A percentile compares a stretch with the other conserved stretches of the same genome.
These are phyloP conservation scores for Raffaelea ambrosiae DNA, from an alignment of 2,329 filamentous ascomycete genomes.

Conservation along the genomic window DNA sequence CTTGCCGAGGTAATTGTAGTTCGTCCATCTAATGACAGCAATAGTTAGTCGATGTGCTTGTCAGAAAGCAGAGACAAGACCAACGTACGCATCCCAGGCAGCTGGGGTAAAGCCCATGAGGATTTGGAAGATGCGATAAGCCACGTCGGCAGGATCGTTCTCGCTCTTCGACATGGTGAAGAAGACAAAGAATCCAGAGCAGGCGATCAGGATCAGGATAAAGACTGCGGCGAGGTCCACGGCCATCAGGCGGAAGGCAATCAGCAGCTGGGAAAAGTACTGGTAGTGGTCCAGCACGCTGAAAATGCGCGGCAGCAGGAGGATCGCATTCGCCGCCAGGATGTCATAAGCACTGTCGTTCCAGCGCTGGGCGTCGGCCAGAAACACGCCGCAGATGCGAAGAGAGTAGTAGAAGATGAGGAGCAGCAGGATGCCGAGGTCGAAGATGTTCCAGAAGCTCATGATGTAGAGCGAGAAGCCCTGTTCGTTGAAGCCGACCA, in stretches of 20 bases:
- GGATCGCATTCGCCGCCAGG: conserved; percentile 81
- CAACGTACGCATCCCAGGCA: conserved; percentile 73
- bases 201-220: conserved; percentile 74
- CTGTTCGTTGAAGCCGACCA: conserved; percentile 94
- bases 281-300: conserved; percentile 90
- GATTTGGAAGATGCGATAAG: conserved; percentile 87
- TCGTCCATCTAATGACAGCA: conserved; percentile 43
- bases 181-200: conserved; percentile 92
- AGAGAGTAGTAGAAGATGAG: conserved; percentile 86
- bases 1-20: conserved; percentile 72
- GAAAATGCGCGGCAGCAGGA: conserved; percentile 85
- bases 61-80: too few relatives aligned
- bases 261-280: conserved; percentile 90
- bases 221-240: conserved; percentile 80
- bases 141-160: conserved; percentile 64
- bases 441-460: conserved; percentile 96
- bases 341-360: conserved; percentile 88
- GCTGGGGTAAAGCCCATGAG: conserved; percentile 94
- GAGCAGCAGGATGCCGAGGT: conserved; percentile 78
- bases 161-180: conserved; percentile 74
- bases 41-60: not conserved
- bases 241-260: conserved; percentile 91
- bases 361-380: conserved; percentile 65
- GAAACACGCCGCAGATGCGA: conserved; percentile 77
- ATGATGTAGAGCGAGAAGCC: conserved; percentile 95